These are phyloP conservation scores for Gracilaria domingensis DNA, from an alignment of 23 red algal genomes.

Conservation along the genomic window DNA sequence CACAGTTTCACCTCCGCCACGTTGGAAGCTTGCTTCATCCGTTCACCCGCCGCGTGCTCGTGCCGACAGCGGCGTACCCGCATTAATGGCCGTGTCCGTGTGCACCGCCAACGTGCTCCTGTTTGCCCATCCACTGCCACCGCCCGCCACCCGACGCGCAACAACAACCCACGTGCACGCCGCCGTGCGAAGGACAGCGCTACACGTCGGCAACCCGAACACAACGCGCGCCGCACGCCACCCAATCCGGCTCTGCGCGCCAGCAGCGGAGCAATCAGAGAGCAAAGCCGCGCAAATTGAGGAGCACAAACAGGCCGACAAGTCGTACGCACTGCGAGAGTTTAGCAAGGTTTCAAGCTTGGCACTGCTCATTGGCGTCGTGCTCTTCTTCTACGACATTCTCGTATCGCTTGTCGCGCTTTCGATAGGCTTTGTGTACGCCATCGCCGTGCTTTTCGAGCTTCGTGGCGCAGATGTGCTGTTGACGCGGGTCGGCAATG, in stretches of 20 bases:
- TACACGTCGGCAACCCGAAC: neutral
- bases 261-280: neutral
- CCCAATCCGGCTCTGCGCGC: neutral
- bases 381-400: conserved; percentile 61
- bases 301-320: conserved; percentile 34
- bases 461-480: conserved; percentile 45
- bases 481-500: neutral
- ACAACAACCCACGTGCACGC: neutral
- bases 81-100: neutral
- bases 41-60: no score
- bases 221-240: neutral
- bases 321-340: conserved; percentile 35
- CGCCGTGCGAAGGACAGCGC: neutral
- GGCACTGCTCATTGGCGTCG: conserved; percentile 34
- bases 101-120: neutral
- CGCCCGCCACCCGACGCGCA: neutral
- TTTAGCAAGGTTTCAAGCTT: conserved; percentile 24
- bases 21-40: no score
- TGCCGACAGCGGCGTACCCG: no score
- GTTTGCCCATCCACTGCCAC: neutral
- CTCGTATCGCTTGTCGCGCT: conserved; percentile 52
- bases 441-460: conserved; percentile 56
- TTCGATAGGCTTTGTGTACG: conserved; percentile 48
- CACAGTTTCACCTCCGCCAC: no score
- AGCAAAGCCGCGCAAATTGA: neutral